These are phyloP conservation scores for Pseudonitzschia multistriata DNA, from an alignment of 108 stramenopile genomes.

Conservation along the genomic window DNA sequence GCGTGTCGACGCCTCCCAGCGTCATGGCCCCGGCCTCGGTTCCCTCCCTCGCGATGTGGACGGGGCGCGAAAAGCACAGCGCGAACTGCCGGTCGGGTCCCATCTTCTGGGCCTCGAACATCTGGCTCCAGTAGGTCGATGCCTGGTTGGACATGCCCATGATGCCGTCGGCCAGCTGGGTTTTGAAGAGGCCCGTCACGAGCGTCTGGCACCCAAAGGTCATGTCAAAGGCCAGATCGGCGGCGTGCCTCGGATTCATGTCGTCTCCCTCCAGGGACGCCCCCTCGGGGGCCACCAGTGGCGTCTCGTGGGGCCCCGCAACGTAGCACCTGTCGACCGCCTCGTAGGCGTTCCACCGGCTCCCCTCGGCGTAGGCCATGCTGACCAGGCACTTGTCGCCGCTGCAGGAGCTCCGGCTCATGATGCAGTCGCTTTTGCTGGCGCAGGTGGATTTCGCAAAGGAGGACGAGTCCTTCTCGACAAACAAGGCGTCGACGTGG, in stretches of 20 bases:
- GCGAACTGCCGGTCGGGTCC: constrained; percentile 47
- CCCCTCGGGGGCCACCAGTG: background rate
- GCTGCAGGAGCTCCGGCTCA: constrained; percentile 30
- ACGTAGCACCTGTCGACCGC: constrained; percentile 63
- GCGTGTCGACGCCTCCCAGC: constrained; percentile 82
- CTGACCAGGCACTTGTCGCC: constrained; percentile 35
- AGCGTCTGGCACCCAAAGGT: constrained; percentile 90
- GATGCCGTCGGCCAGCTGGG: constrained; percentile 91
- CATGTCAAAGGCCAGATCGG: constrained; percentile 54
- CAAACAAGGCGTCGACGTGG: constrained; percentile 70
- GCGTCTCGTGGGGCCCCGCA: constrained; percentile 60
- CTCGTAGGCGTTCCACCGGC: constrained; percentile 74
- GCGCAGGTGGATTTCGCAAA: constrained; percentile 22
- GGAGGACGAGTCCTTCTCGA: constrained; percentile 32
- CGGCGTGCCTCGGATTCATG: constrained; percentile 30
- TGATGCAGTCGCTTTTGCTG: background rate
- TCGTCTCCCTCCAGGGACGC: constrained; percentile 3
- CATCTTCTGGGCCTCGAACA: constrained; percentile 41
- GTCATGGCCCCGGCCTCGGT: constrained; percentile 75
- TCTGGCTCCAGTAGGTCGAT: constrained; percentile 61
- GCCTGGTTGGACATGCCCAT: constrained; percentile 70
- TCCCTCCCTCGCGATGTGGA: constrained; percentile 40
- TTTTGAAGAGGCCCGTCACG: constrained; percentile 83
- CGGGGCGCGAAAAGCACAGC: constrained; percentile 58
- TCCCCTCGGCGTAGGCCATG: constrained; percentile 75